These are phyloP conservation scores for Sordaria brevicollis DNA, from an alignment of 495 filamentous ascomycete genomes.

Conservation along the genomic window DNA sequence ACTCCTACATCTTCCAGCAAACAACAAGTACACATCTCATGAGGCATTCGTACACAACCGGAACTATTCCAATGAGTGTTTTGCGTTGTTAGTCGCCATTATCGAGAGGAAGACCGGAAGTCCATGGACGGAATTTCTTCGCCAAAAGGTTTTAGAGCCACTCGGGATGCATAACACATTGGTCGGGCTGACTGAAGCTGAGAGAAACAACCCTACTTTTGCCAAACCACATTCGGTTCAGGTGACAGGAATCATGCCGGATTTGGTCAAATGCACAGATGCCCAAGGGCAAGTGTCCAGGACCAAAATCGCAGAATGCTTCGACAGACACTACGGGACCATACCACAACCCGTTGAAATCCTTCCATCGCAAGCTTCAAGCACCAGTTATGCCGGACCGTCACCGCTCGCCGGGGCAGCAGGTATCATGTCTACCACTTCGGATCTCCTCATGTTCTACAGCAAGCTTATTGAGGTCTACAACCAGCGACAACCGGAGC, in stretches of 20 bases:
- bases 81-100: slow-evolving; percentile 1
- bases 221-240: slow-evolving; percentile 3
- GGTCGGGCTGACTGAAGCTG: background rate
- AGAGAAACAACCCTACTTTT: background rate
- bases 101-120: slow-evolving; percentile 1
- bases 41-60: background rate
- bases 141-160: slow-evolving; percentile 1
- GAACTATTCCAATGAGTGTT: slow-evolving; percentile 16
- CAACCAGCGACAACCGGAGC: background rate
- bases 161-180: slow-evolving; percentile 6
- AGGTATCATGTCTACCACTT: slow-evolving; percentile 9
- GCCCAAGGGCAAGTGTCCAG: background rate
- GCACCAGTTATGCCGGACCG: background rate
- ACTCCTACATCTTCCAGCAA: background rate
- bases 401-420: slow-evolving; percentile 4
- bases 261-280: background rate
- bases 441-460: slow-evolving; percentile 9
- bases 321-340: background rate
- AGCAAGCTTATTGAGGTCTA: background rate
- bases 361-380: background rate
- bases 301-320: background rate
- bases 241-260: background rate
- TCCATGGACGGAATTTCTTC: slow-evolving; percentile 1
- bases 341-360: background rate
- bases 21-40: background rate